Base-by-base conservation (phyloP, 768 basidiomycete species). In the Tubosaeta sp. region DNA sequence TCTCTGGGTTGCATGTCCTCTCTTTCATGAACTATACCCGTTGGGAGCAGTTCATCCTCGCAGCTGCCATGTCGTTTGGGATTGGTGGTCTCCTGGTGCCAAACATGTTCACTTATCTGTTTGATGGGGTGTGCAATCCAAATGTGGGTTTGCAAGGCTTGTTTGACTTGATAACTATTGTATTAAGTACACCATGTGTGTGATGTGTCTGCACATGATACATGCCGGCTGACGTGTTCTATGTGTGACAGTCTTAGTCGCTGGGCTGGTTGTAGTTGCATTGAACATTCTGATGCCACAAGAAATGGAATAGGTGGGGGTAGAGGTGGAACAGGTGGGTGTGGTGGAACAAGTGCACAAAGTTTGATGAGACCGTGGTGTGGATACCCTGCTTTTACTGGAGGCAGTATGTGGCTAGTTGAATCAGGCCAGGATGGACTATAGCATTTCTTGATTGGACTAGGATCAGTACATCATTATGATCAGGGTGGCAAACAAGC, bases 121-220 rank as follows among this genome's bases (percentile, higher is more conserved):
- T 91, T 53, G 83, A 86, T 22, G 71, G 79, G 13, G 83, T 91
- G 1, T 57, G 62, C 0, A 69, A 76, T 43, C 73, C 81, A 7
- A 80, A 66, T 50, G 72, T 69, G 31, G 85, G 83, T 0, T 69
- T 91, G 17, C 69, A 77, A 54, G 88, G 89, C 1, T 72, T 92
- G 43, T 80, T 94, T 55, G 74, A 83, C 61, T 86, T 86, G 5
- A 88, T 92, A 55, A 85, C 85, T 31, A 92, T 93, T 60, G 71
- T 92, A 33, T 68, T 92, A 51, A 85, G 22, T 22, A 22, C 22
- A 22, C 22, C 22, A 22, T 22, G 22, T 22, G 22, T 22, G 22
- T 22, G 22, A 22, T 22, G 22, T 3, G 3, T 22, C 22, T 22
- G 22, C 22, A 3, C 22, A 22, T 22, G 22, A 22, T 22, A 22